Conservation (phyloP, 1,139 yeast genomes). For the Blastobotrys persicus region DNA sequence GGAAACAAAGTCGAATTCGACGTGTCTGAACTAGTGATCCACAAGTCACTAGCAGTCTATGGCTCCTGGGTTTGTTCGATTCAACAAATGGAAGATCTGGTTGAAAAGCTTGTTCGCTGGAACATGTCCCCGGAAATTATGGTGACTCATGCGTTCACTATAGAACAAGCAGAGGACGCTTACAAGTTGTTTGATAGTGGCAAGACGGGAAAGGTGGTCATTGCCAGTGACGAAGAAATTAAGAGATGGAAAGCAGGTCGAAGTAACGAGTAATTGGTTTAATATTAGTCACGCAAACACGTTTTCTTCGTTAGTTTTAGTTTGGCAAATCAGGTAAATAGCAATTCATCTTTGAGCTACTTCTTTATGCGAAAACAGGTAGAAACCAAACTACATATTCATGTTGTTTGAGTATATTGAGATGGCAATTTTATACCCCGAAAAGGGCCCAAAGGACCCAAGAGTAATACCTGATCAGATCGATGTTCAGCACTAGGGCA, state of each 20-base stretch:
- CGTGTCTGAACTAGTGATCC: conserved; percentile 21
- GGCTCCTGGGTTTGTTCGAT: conserved; percentile 23
- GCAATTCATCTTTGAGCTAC: too few relatives aligned
- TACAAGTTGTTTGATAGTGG: conserved; percentile 19
- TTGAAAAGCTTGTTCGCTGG: conserved; percentile 22
- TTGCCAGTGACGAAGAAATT: conserved; percentile 15
- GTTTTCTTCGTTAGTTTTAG: too few relatives aligned
- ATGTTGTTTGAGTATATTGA: too few relatives aligned
- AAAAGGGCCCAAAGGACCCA: too few relatives aligned
- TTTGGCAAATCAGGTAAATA: too few relatives aligned
- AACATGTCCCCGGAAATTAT: conserved; percentile 17
- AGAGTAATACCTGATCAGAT: too few relatives aligned
- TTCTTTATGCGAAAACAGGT: too few relatives aligned
- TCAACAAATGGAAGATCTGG: conserved; percentile 20
- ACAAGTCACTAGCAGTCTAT: conserved; percentile 19
- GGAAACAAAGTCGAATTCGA: conserved; percentile 19
- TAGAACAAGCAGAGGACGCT: conserved; percentile 20
- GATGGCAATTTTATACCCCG: too few relatives aligned
- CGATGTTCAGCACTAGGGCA: too few relatives aligned
- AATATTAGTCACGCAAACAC: too few relatives aligned
- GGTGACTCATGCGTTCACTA: conserved; percentile 19
- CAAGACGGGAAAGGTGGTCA: conserved; percentile 21
- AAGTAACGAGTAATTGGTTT: too few relatives aligned
- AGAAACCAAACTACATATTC: too few relatives aligned
- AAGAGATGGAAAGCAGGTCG: conserved; percentile 13